Evolutionary conservation across 495 filamentous ascomycete genomes (phyloP).

Genomic region (Lasiosphaeriaceae sp.): DNA sequence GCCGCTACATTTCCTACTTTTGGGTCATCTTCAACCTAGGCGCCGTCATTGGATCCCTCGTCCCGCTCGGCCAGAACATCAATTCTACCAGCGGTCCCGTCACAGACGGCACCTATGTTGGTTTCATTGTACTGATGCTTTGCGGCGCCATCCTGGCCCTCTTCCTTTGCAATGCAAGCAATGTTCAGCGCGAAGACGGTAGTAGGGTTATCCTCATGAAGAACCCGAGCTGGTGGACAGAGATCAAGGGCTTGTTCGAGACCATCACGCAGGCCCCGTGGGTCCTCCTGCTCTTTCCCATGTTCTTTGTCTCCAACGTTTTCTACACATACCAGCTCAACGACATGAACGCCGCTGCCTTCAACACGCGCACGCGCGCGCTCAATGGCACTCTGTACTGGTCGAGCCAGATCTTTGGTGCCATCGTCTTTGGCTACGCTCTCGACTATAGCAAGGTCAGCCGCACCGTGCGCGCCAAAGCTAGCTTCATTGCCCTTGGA

Average conservation of each 20-base stretch:
- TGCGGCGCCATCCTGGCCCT: constrained; percentile 69
- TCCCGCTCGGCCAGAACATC: constrained; percentile 79
- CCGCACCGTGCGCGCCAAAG: constrained; percentile 72
- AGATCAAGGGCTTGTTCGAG: constrained; percentile 73
- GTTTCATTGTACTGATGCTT: constrained; percentile 83
- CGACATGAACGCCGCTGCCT: constrained; percentile 64
- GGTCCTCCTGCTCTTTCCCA: constrained; percentile 81
- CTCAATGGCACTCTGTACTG: constrained; percentile 87
- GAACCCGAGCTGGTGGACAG: constrained; percentile 75
- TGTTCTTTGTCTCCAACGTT: constrained; percentile 79
- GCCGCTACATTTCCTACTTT: constrained; percentile 84
- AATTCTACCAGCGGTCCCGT: constrained; percentile 57
- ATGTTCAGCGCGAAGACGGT: constrained; percentile 78
- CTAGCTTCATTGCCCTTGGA: constrained; percentile 61
- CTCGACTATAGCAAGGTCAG: constrained; percentile 63
- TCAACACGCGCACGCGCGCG: constrained; percentile 76
- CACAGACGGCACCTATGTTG: constrained; percentile 83
- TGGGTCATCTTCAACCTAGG: constrained; percentile 96
- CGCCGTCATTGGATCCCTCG: constrained; percentile 82
- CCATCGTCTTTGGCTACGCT: constrained; percentile 69
- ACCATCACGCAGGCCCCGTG: constrained; percentile 70
- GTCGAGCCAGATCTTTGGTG: constrained; percentile 81
- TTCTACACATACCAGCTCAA: constrained; percentile 73
- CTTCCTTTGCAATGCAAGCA: constrained; percentile 69
- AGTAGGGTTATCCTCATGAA: constrained; percentile 75